Evolutionary conservation across 805 yeast species (phyloP).

Genomic region (Metschnikowia reukaufii): DNA sequence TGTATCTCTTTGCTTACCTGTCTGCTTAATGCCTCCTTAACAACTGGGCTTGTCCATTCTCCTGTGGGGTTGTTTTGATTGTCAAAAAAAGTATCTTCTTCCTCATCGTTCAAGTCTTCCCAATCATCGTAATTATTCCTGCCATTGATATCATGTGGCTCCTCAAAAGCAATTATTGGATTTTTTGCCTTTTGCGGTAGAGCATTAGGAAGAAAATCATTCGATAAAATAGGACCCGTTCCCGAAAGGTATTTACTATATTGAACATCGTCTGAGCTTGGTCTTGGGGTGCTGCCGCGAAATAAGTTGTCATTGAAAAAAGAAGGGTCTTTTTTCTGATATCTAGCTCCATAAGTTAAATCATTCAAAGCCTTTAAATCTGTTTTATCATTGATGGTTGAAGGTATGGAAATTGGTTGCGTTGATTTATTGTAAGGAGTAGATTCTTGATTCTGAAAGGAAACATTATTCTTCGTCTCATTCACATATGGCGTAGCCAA

Average conservation of each 20-base stretch:
- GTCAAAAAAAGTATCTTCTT: not conserved
- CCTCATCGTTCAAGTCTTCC: conserved; percentile 10
- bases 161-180: conserved; percentile 13
- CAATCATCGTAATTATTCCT: not conserved
- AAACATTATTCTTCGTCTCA: conserved; percentile 9
- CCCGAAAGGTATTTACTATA: conserved; percentile 1
- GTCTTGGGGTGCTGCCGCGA: not conserved
- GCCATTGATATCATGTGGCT: not conserved
- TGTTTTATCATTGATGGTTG: not conserved
- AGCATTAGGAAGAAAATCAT: conserved; percentile 16
- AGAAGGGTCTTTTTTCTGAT: not conserved
- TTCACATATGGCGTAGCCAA: conserved; percentile 15
- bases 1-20: conserved; percentile 44
- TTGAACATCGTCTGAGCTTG: not conserved
- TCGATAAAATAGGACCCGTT: conserved; percentile 9
- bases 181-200: conserved; percentile 11
- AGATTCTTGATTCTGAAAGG: conserved; percentile 3
- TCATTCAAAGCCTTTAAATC: too few relatives aligned
- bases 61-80: conserved; percentile 3
- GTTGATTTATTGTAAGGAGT: not conserved
- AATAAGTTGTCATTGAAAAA: not conserved
- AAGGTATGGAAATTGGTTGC: not conserved
- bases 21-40: conserved; percentile 44
- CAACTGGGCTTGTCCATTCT: conserved; percentile 40
- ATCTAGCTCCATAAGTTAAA: not conserved